Evolutionary conservation across 1,284 basidiomycete genomes (phyloP).

Genomic region (Spongispora temasekensis): DNA sequence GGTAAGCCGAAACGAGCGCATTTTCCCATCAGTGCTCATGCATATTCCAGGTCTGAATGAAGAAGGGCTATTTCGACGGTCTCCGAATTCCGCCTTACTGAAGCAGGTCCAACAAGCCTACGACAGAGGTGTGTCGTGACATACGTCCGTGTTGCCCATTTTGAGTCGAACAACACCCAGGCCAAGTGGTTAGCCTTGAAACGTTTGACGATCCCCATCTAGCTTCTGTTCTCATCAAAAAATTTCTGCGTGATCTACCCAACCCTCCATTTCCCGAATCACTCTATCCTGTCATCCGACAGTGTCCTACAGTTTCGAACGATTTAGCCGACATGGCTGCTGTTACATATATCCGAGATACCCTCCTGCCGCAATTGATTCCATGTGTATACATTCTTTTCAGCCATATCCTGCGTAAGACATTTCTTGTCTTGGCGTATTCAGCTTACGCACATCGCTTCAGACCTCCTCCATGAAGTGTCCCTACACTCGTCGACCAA

Average conservation of each 20-base stretch:
- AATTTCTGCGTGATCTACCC: conserved; percentile 78
- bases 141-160: conserved; percentile 1
- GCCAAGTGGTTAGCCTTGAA: conserved; percentile 73
- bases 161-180: conserved; percentile 37
- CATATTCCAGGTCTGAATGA: conserved; percentile 56
- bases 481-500: conserved; percentile 65
- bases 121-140: conserved; percentile 57
- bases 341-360: conserved; percentile 65
- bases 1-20: conserved; percentile 39
- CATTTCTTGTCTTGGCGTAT: not conserved
- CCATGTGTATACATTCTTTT: conserved; percentile 75
- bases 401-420: conserved; percentile 71
- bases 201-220: conserved; percentile 77
- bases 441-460: conserved; percentile 14
- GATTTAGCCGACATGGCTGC: conserved; percentile 58
- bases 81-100: conserved; percentile 69
- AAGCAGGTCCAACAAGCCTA: conserved; percentile 79
- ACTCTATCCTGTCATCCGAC: conserved; percentile 63
- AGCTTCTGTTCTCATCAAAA: conserved; percentile 83
- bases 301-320: conserved; percentile 62
- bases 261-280: conserved; percentile 71
- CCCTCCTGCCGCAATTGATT: conserved; percentile 63
- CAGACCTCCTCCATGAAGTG: conserved; percentile 79
- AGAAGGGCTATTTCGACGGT: conserved; percentile 80
- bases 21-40: conserved; percentile 2